These are phyloP conservation scores for Penicillium sp. DNA, from an alignment of 2,329 filamentous ascomycete species.

Conservation along the genomic window DNA sequence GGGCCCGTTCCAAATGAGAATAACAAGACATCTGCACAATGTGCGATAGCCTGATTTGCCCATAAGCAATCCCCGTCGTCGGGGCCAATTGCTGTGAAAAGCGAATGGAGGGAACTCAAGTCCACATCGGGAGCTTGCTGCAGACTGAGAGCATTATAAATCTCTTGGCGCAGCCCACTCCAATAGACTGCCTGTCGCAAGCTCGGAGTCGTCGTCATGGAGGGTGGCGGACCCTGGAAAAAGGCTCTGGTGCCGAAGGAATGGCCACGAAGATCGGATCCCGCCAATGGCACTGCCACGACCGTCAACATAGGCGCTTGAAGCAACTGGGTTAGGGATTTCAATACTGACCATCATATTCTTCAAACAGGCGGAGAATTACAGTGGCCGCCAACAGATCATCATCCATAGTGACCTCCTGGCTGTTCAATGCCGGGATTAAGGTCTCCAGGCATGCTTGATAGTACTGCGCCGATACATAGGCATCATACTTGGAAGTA, in stretches of 20 bases:
- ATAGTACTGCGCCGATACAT: slow-evolving; percentile 46
- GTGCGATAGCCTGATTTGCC: slow-evolving; percentile 44
- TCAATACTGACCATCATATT: slow-evolving; percentile 40
- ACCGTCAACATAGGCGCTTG: slow-evolving; percentile 4
- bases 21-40: slow-evolving; percentile 29
- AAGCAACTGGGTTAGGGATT: neutral
- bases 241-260: slow-evolving; percentile 27
- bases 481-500: slow-evolving; percentile 42
- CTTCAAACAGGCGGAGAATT: slow-evolving; percentile 44
- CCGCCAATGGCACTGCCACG: slow-evolving; percentile 23
- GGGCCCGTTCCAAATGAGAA: slow-evolving; percentile 25
- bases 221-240: slow-evolving; percentile 30
- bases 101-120: slow-evolving; percentile 30
- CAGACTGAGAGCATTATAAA: slow-evolving; percentile 33
- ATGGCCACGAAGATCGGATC: slow-evolving; percentile 15
- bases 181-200: slow-evolving; percentile 29
- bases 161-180: slow-evolving; percentile 35
- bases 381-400: slow-evolving; percentile 45
- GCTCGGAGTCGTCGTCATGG: slow-evolving; percentile 27
- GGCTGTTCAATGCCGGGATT: slow-evolving; percentile 43
- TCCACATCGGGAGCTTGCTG: slow-evolving; percentile 31
- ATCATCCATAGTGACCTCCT: slow-evolving; percentile 43
- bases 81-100: slow-evolving; percentile 32
- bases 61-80: slow-evolving; percentile 44
- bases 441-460: slow-evolving; percentile 43